Base-by-base conservation (phyloP, 2,329 filamentous ascomycete genomes). In the Diaporthe velutina region DNA sequence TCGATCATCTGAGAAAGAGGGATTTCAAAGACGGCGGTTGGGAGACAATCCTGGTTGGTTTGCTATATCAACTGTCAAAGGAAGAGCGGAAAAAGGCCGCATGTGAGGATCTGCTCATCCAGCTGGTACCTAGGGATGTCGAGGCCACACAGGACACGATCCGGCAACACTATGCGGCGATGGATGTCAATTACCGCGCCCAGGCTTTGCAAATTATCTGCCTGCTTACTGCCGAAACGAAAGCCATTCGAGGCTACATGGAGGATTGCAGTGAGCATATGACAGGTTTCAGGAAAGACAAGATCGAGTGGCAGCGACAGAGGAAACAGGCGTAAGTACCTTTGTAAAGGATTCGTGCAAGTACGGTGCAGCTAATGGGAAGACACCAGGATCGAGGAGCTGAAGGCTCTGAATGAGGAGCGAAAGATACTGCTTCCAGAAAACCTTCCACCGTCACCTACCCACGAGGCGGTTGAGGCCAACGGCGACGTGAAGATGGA, bases 261-360 rank as follows among this genome's bases (percentile, higher is more conserved):
- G 95, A 98, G 78, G 93, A 96, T 77, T 98, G 96, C 84, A 95
- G 94, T 77, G 94, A 96, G 80, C 94, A 95, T 71, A 98, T 98
- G 96, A 99, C 97, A 2, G 91, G 92, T 72, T 95, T 97, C 80
- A 93, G 97, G 67, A 99, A 99, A 83, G 94, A 97, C 82, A 98
- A 98, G 86, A 98, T 98, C 76, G 95, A 98, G 78, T 93, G 92
- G 84, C 96, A 98, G 84, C 91, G 95, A 77, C 91, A 94, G 78
- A 92, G 94, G 77, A 92, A 92, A 78, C 88, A 90, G 83, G 86
- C 87, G 90, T 92, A 86, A 83, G 90, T 88, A 48, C 35, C 75
- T 50, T 22, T n/a, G 68, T n/a, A 2, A 55, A 35, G 12, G 5
- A 25, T 42, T n/a, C 9, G 15, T 15, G 15, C 28, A 28, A 25